phyloP scores from a whole-genome alignment of 768 basidiomycete species.

The Russula lepida region DNA sequence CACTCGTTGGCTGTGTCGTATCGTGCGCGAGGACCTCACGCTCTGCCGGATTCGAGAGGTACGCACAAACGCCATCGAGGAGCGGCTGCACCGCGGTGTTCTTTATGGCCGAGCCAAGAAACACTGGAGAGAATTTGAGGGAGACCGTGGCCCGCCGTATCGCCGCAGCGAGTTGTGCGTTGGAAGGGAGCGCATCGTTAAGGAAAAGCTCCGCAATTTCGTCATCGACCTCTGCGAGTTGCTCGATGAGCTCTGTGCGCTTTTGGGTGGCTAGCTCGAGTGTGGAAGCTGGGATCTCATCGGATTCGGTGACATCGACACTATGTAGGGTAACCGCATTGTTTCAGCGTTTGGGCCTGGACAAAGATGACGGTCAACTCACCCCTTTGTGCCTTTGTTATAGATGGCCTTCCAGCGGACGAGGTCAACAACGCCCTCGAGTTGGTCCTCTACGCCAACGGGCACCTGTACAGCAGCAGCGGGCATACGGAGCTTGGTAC shows the following conservation, averaged over 20 bases:
- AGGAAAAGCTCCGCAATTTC: constrained; percentile 87
- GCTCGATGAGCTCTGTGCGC: constrained; percentile 86
- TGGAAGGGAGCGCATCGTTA: constrained; percentile 69
- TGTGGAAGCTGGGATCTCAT: constrained; percentile 79
- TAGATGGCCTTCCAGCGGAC: constrained; percentile 93
- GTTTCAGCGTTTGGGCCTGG: neutral
- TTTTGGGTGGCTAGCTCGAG: constrained; percentile 72
- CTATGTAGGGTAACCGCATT: constrained; percentile 31
- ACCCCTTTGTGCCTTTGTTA: constrained; percentile 95
- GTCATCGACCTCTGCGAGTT: constrained; percentile 94
- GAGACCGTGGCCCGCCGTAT: constrained; percentile 83
- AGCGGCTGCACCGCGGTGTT: constrained; percentile 93
- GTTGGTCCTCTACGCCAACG: constrained; percentile 81
- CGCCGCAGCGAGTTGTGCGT: constrained; percentile 67
- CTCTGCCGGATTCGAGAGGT: constrained; percentile 85
- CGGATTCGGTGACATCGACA: constrained; percentile 65
- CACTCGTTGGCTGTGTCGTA: constrained; percentile 51
- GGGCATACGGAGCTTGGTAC: constrained; percentile 81
- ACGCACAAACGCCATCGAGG: constrained; percentile 91
- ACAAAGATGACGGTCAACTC: constrained; percentile 22
- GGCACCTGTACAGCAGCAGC: constrained; percentile 96
- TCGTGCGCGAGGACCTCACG: constrained; percentile 57
- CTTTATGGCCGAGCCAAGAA: constrained; percentile 94
- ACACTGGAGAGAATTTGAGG: constrained; percentile 92
- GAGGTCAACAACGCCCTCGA: constrained; percentile 88